Evolutionary conservation across 75 land plant genomes (phyloP), one percentile per base, ranked within the genome.

Genomic region (Sequoia sempervirens): DNA sequence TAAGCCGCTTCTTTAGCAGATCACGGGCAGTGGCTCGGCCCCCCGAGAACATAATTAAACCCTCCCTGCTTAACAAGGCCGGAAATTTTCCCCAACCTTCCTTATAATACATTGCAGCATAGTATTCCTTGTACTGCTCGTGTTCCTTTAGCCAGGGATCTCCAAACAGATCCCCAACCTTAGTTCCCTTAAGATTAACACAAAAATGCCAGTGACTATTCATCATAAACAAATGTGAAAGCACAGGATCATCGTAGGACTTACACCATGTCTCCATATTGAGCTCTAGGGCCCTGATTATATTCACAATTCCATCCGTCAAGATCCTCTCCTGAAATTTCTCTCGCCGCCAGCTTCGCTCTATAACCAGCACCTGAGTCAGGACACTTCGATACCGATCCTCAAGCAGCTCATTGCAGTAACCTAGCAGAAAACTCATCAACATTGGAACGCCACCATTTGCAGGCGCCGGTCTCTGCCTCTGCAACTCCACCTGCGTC

Each of bases 21-120:
- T 96, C 98, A 41, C 95, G 91, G 28, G 98, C 92, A 72, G 92
- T 90, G 40, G 93, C 93, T 74, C 88, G 88, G 23, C 98, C 93
- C 12, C 91, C 87, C 8, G 87, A 86, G 54, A 92, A 91, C 78
- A 89, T 13, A 53, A 89, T 85, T 47, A 94, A 82, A 17, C 95
- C 93, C 82, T 95, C 94, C 68, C 89, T 81, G 68, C 88, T 91
- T 68, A 94, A 84, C 38, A 89, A 85, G 6, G 81, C 70, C 1
- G 88, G 85, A n/a, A 95, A 83, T 66, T 85, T 89, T 3, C 86
- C 91, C 97, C 97, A 95, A 53, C 90, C 91, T 47, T 92, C 97
- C 72, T 83, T 86, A 81, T 90, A 76, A 84, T 91, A 95, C 41
- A 79, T 15, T 2, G 88, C 75, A 10, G 83, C 80, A 85, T 92